Evolutionary conservation across 805 yeast genomes (phyloP), one percentile per base, ranked within the genome.

Genomic region (Metschnikowia cerradonensis): DNA sequence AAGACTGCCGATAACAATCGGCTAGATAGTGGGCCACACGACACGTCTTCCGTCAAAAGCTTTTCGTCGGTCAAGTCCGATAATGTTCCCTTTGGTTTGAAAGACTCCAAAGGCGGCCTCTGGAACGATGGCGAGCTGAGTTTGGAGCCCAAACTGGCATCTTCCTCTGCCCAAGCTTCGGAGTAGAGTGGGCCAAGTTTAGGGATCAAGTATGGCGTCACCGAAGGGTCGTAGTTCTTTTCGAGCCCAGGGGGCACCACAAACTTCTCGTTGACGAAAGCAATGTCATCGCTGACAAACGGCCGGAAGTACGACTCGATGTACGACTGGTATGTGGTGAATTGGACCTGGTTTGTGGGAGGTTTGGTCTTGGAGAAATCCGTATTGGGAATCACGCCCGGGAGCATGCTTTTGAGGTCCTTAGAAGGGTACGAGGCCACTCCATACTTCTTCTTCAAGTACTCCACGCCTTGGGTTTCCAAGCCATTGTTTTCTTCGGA

Each of bases 21-120:
- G 22, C 91, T 84, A 0, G 95, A 85, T 34, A 92, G 74, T 1
- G 99, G 98, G 0, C 99, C 99, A 64, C 96, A 86, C 0, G 96
- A 85, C 1, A 92, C 73, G 20, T 80, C 82, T 51, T 88, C 92
- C 0, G 85, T 77, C 56, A 88, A 92, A 50, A 91, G 66, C 1
- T 70, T 66, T 4, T 80, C 83, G 60, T 87, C 96, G 26, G 68
- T 72, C 41, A 88, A 59, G 26, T 73, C 76, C 20, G 78, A 82
- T 1, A 83, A 72, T 1, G 84, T 73, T 4, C 86, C 87, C 53
- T 78, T 83, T 0, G 96, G 84, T 32, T 63, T 70, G 62, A 66
- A 64, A 22, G 79, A 68, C 46, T 78, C 79, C 33, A 67, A 52
- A 33, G 74, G 67, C 17, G 76, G 64, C 36, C 79, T 78, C 40